A percentile compares a stretch with the other conserved stretches of the same genome.
Conservation (phyloP, 2,329 filamentous ascomycete genomes). For the Paecilomyces variotii region DNA sequence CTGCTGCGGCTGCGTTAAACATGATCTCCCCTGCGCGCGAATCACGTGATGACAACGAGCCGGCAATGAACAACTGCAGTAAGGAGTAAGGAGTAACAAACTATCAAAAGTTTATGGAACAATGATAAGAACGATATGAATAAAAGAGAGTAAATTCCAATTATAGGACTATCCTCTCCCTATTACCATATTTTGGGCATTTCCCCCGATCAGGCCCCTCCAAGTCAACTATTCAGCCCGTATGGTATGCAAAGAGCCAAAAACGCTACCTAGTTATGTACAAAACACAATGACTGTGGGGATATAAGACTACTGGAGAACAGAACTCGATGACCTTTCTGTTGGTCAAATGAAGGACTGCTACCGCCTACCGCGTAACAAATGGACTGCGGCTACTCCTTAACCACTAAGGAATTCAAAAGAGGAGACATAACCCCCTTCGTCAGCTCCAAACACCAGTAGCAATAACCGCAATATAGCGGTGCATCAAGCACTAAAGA, state of each 20-base stretch:
- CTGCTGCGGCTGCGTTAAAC: neutral
- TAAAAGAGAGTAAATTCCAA: neutral
- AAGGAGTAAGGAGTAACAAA: neutral
- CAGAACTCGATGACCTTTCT: neutral
- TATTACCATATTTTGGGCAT: neutral
- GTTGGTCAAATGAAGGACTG: neutral
- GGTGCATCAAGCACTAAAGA: slow-evolving; percentile 9
- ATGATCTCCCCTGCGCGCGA: neutral
- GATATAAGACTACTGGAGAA: neutral
- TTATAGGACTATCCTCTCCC: neutral
- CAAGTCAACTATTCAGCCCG: neutral
- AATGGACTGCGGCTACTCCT: neutral
- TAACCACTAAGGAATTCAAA: neutral
- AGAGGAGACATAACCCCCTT: neutral
- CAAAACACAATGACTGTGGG: neutral
- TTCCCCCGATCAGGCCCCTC: neutral
- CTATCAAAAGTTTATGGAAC: neutral
- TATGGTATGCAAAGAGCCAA: neutral
- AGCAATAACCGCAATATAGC: neutral
- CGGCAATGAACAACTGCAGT: neutral
- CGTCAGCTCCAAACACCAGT: neutral
- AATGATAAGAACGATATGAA: neutral
- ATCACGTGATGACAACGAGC: neutral
- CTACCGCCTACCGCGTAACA: neutral
- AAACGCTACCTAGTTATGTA: neutral